Percentiles rank a stretch among this genome's conserved stretches.
Conservation (phyloP, 768 basidiomycete species). For the Serpula lacrymans region DNA sequence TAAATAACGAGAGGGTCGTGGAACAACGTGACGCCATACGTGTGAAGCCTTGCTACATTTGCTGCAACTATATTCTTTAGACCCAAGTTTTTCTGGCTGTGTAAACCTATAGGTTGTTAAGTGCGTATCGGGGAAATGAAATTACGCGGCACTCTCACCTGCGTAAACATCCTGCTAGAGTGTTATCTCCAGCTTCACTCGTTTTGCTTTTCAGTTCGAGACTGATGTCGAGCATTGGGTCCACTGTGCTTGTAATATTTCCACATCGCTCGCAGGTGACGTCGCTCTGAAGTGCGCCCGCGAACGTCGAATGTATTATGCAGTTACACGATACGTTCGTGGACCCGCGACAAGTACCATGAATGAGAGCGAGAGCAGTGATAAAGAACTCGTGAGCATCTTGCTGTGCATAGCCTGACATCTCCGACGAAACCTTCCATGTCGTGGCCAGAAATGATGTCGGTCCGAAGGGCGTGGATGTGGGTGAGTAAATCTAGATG, state of each 20-base stretch:
- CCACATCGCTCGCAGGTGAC: constrained; percentile 86
- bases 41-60: constrained; percentile 74
- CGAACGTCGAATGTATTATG: constrained; percentile 87
- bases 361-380: constrained; percentile 81
- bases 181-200: constrained; percentile 54
- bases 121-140: constrained; percentile 6
- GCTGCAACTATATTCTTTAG: constrained; percentile 80
- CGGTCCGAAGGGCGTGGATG: constrained; percentile 69
- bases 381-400: constrained; percentile 92
- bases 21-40: constrained; percentile 34
- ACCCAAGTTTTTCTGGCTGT: constrained; percentile 76
- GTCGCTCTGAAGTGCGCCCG: constrained; percentile 83
- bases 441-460: constrained; percentile 78
- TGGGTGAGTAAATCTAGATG: constrained; percentile 52
- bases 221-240: constrained; percentile 90
- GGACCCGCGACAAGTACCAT: constrained; percentile 69
- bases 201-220: constrained; percentile 69
- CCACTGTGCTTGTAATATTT: constrained; percentile 71
- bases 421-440: constrained; percentile 75
- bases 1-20: neutral
- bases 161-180: constrained; percentile 71
- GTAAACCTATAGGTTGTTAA: constrained; percentile 66
- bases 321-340: constrained; percentile 84
- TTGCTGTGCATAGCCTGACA: constrained; percentile 92
- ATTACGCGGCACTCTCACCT: constrained; percentile 42